Percentiles rank a stretch among this genome's conserved stretches.
Conservation (phyloP, 2,329 filamentous ascomycete genomes). For the Alternaria alternata region DNA sequence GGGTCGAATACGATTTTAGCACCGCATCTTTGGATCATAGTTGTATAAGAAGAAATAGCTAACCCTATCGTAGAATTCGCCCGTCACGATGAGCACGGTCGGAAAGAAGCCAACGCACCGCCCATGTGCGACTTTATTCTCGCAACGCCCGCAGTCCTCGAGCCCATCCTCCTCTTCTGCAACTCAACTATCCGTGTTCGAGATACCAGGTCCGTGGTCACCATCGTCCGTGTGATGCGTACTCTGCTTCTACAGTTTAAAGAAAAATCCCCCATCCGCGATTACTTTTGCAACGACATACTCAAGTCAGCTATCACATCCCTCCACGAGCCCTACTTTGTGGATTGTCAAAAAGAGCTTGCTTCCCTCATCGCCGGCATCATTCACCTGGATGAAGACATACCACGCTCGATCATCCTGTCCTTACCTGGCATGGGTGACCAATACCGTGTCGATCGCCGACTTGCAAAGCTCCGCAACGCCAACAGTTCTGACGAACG, state of each 20-base stretch:
- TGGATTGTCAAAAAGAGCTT: slow-evolving; percentile 92
- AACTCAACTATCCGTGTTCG: slow-evolving; percentile 89
- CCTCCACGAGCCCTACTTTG: slow-evolving; percentile 94
- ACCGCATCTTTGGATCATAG: not conserved
- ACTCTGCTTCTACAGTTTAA: slow-evolving; percentile 83
- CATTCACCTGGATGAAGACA: slow-evolving; percentile 76
- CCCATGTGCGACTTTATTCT: slow-evolving; percentile 85
- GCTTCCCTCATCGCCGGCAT: slow-evolving; percentile 88
- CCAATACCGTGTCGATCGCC: slow-evolving; percentile 67
- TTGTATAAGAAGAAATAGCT: not conserved
- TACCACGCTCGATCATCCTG: slow-evolving; percentile 78
- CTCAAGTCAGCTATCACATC: slow-evolving; percentile 89
- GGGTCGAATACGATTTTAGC: not conserved
- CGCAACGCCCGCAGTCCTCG: slow-evolving; percentile 77
- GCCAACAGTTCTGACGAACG: slow-evolving; percentile 66
- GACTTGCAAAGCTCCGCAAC: slow-evolving; percentile 51
- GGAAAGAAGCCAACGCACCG: slow-evolving; percentile 57
- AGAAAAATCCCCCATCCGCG: slow-evolving; percentile 68
- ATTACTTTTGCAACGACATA: slow-evolving; percentile 89
- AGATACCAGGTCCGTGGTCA: slow-evolving; percentile 86
- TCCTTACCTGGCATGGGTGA: slow-evolving; percentile 79
- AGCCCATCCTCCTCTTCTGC: slow-evolving; percentile 89
- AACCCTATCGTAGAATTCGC: slow-evolving; percentile 34
- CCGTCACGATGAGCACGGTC: slow-evolving; percentile 38
- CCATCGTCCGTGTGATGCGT: slow-evolving; percentile 85